Evolutionary conservation across 2,329 filamentous ascomycete genomes (phyloP), one percentile per base, ranked within the genome.

Genomic region (Diaporthe citriasiana): DNA sequence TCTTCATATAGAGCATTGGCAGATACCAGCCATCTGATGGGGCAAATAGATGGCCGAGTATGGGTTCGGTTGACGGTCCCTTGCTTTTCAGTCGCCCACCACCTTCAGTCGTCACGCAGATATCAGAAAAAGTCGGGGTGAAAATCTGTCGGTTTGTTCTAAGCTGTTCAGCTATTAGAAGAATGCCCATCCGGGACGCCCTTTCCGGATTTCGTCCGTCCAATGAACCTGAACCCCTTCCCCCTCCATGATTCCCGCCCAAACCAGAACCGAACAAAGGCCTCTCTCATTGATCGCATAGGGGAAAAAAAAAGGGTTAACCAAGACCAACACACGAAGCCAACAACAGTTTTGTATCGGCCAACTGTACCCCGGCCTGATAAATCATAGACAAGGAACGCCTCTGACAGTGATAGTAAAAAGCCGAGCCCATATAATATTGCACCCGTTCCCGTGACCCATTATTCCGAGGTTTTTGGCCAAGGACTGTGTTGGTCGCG

Each of bases 271-370:
- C 42, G n/a, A 42, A 35, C 10, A 53, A 45, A 35, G 38, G 25
- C 57, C 45, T 53, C 38, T 70, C 69, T 63, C 69, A 73, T 75
- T 69, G 73, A 71, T 70, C 68, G 57, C 74, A 59, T 73, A 69
- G 59, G 25, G 47, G 47, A 50, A 50, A 22, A 51, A 51, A 51
- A n/a, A 12, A 10, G 27, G 33, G 27, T 51, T 63, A 72, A 40
- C 25, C 42, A 45, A 63, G 59, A 63, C 38, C 47, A 53, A 68
- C 63, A 68, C 47, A 53, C 45, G 10, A 40, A 68, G 63, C 63
- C 63, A 68, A 68, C 63, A 68, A 53, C 63, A 66, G 45, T 73
- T 73, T 75, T 75, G 57, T 75, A 65, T 71, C 73, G 51, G 72
- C 59, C 71, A 68, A 66, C 56, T 40, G 33, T 59, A 68, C 65